Conservation (phyloP, 345 rosid species). For the Raphanus raphanistrum region DNA sequence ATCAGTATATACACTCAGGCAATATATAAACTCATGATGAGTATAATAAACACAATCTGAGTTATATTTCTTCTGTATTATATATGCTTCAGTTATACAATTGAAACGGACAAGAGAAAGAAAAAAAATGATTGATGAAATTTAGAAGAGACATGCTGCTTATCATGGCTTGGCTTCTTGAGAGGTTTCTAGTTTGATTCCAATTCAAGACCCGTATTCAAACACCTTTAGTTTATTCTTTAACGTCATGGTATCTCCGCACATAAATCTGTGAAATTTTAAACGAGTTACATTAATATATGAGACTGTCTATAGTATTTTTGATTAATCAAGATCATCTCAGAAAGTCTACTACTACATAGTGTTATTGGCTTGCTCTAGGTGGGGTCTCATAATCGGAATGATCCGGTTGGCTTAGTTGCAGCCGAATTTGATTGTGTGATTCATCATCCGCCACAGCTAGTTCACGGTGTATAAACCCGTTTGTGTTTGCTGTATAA, state of each 20-base stretch:
- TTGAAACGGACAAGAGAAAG: slow-evolving; percentile 18
- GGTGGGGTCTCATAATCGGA: slow-evolving; percentile 39
- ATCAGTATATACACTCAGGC: neutral
- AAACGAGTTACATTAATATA: slow-evolving; percentile 3
- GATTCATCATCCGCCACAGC: slow-evolving; percentile 33
- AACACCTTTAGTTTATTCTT: slow-evolving; percentile 30
- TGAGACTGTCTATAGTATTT: neutral
- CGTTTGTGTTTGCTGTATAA: slow-evolving; percentile 42
- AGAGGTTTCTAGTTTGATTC: slow-evolving; percentile 8
- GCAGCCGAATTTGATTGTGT: slow-evolving; percentile 47
- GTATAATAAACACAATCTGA: slow-evolving; percentile 6
- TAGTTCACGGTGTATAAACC: slow-evolving; percentile 30
- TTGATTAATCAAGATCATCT: neutral
- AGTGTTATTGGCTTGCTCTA: slow-evolving; percentile 35
- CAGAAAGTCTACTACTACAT: neutral
- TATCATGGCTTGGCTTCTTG: slow-evolving; percentile 24
- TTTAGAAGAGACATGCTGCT: slow-evolving; percentile 28
- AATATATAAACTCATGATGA: neutral
- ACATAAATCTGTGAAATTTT: slow-evolving; percentile 23
- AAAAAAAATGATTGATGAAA: slow-evolving; percentile 13
- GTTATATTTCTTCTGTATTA: slow-evolving; percentile 10
- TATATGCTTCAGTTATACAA: slow-evolving; percentile 22
- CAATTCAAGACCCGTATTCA: slow-evolving; percentile 11
- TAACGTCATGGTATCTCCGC: slow-evolving; percentile 15
- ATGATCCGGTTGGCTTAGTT: slow-evolving; percentile 53